Evolutionary conservation across 306 rosid species (phyloP), one percentile per base, ranked within the genome.

Genomic region (Benincasa hispida): DNA sequence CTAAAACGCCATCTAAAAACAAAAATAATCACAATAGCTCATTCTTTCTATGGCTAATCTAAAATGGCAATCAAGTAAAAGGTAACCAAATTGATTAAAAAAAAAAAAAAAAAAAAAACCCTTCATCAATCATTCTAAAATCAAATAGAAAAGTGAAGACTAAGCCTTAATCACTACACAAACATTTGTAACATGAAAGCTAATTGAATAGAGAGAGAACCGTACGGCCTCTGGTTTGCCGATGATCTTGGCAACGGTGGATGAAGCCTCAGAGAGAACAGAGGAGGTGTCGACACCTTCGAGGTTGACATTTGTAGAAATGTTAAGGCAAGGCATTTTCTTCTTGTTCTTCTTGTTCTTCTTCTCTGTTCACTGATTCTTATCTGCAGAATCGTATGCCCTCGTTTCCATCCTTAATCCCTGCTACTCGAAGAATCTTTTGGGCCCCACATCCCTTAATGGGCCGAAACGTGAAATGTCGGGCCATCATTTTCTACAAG

Each of bases 321-420:
- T 45, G 84, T 89, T 94, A 25, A 94, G 90, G 89, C 97, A 91
- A 77, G 97, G 96, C 98, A 94, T 93, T 76, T 81, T 90, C 78
- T 75, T 75, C 78, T 75, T 75, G 48, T 32, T 35, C 76, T 61
- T 70, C 79, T 53, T 27, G 27, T 30, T 72, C 18, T 28, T 15
- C 35, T 48, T 25, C 35, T 24, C 25, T 2, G 47, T n/a, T 50
- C 35, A 19, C 21, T 0, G 13, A 25, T 47, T 57, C 74, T 66
- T 30, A 59, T 15, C 72, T 27, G 63, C 37, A 15, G 15, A 65
- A 62, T 62, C 22, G 39, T 0, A 1, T 18, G 48, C 72, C 48
- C 72, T 65, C 28, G 19, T 65, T 65, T 35, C 8, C 27, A 5
- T 35, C 15, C 9, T 34, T 3, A 34, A 15, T 13, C n/a, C 30